phyloP scores from a whole-genome alignment of 345 rosid genomes.

The Diplotaxis tenuifolia region DNA sequence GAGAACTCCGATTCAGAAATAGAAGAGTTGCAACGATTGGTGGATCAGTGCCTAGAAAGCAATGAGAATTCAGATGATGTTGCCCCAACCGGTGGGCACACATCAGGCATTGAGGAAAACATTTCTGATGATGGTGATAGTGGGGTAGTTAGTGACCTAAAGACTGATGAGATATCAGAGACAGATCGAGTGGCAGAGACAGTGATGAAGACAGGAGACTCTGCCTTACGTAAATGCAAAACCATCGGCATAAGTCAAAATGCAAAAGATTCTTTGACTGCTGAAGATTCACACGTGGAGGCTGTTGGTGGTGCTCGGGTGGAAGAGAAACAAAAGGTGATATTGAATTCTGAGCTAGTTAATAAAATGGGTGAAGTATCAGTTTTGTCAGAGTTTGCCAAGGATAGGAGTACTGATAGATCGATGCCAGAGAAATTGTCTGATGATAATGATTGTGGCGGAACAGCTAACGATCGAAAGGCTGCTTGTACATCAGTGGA shows the following conservation, averaged over 20 bases:
- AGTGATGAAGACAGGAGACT: not conserved
- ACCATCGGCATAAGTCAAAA: not conserved
- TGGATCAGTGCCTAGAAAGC: slow-evolving; percentile 40
- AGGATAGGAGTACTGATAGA: slow-evolving; percentile 17
- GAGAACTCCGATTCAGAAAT: slow-evolving; percentile 32
- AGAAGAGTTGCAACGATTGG: slow-evolving; percentile 34
- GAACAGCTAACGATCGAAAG: not conserved
- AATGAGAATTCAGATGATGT: slow-evolving; percentile 37
- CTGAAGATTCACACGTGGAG: slow-evolving; percentile 33
- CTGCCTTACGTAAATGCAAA: not conserved
- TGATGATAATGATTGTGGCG: slow-evolving; percentile 10
- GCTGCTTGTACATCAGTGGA: slow-evolving; percentile 14
- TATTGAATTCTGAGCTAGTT: slow-evolving; percentile 25
- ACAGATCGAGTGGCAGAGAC: not conserved
- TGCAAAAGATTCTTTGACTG: slow-evolving; percentile 32
- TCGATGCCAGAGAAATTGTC: no score
- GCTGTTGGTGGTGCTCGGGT: slow-evolving; percentile 33
- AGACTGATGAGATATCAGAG: not conserved
- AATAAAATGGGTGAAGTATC: slow-evolving; percentile 30
- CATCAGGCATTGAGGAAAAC: slow-evolving; percentile 22
- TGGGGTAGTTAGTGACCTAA: not conserved
- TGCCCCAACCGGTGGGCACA: slow-evolving; percentile 23
- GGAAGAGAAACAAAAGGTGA: slow-evolving; percentile 34
- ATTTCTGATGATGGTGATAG: slow-evolving; percentile 9
- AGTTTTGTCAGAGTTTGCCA: slow-evolving; percentile 26